Percentiles rank a stretch among this genome's conserved stretches.
Conservation (phyloP, 116 monocot species). For the Zostera marina region DNA sequence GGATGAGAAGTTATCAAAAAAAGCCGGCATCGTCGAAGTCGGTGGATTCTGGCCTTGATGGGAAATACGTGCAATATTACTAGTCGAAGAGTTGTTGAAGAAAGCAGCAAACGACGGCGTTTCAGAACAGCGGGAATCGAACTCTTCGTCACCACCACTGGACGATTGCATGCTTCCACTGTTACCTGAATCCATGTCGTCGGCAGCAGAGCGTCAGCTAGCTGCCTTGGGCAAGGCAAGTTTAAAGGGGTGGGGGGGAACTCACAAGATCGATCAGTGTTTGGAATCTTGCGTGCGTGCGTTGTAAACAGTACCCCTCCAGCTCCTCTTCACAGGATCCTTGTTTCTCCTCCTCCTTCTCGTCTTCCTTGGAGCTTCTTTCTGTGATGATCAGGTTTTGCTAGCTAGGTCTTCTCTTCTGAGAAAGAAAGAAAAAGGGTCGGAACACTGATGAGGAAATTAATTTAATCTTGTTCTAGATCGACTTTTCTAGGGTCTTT, state of each 20-base stretch:
- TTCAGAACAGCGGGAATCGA: constrained; percentile 27
- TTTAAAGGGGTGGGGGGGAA: too few species aligned
- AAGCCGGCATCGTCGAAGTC: background rate
- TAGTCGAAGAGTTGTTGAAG: background rate
- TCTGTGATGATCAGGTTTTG: background rate
- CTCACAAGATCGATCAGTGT: too few species aligned
- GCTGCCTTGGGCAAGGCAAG: too few species aligned
- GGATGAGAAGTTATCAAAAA: constrained; percentile 9
- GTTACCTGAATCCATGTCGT: constrained; percentile 45
- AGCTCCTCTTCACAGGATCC: too few species aligned
- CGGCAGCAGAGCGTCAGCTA: too few species aligned
- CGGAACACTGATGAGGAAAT: background rate
- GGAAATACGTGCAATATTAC: background rate
- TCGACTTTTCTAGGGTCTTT: background rate
- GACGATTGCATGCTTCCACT: constrained; percentile 68
- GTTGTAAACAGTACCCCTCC: too few species aligned
- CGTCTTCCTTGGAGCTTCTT: too few species aligned
- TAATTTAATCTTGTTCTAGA: constrained; percentile 4
- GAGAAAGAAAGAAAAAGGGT: background rate
- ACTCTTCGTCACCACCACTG: constrained; percentile 45
- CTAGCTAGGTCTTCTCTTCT: too few species aligned
- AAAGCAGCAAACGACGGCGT: constrained; percentile 3
- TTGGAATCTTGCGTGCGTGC: too few species aligned
- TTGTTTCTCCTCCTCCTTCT: too few species aligned
- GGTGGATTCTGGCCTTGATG: background rate